A percentile compares a stretch with the other conserved stretches of the same genome.
phyloP scores from a whole-genome alignment of 139 green algal genomes.

The Tetradesmus obliquus region DNA sequence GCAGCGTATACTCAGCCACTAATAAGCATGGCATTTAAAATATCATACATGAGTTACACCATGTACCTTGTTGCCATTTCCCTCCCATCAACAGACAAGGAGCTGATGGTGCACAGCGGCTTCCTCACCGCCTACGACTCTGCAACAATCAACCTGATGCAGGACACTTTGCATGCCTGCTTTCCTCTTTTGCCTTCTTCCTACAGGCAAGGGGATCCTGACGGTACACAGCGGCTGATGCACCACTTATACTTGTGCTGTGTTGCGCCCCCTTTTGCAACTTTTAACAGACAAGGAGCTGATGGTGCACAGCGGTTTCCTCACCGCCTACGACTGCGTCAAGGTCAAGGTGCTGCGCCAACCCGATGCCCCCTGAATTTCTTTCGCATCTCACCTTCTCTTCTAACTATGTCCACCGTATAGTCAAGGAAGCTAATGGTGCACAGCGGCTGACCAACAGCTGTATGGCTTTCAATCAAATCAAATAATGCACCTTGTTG shows the following conservation, averaged over 20 bases:
- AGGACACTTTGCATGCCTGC: neutral
- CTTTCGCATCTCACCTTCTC: too few relatives aligned
- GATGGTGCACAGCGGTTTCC: conserved; percentile 72
- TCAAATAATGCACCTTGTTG: neutral
- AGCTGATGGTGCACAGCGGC: conserved; percentile 62
- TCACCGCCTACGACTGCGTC: conserved; percentile 66
- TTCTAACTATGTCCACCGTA: too few relatives aligned
- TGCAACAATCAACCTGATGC: conserved; percentile 39
- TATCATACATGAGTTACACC: too few relatives aligned
- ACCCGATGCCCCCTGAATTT: too few relatives aligned
- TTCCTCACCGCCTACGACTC: conserved; percentile 69
- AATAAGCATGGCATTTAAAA: too few relatives aligned
- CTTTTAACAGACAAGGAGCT: conserved; percentile 47
- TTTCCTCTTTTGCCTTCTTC: neutral
- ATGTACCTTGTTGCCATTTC: too few relatives aligned
- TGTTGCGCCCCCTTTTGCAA: too few relatives aligned
- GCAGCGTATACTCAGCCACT: too few relatives aligned
- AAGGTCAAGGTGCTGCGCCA: conserved; percentile 55
- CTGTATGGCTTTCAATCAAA: neutral
- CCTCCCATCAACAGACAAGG: neutral
- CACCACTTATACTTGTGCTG: too few relatives aligned
- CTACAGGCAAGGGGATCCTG: neutral
- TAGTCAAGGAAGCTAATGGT: too few relatives aligned
- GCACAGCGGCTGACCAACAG: too few relatives aligned
- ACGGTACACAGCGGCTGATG: too few relatives aligned